Conservation (phyloP, 1,139 yeast genomes). For the Nematodospora anomalae region DNA sequence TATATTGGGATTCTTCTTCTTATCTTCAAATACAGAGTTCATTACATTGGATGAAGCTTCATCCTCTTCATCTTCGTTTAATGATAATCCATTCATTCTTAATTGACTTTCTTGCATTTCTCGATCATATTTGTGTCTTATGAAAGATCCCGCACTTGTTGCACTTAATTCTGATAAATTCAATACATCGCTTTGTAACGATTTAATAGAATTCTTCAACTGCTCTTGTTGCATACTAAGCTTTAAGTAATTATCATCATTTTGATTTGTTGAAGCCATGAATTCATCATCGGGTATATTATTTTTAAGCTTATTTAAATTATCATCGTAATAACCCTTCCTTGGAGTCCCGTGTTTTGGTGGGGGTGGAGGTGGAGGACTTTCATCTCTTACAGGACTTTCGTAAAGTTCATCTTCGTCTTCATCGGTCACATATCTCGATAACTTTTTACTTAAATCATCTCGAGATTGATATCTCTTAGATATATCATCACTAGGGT, state of each 20-base stretch:
- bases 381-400: slow-evolving; percentile 14
- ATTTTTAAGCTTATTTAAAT: slow-evolving; percentile 10
- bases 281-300: slow-evolving; percentile 44
- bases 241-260: slow-evolving; percentile 30
- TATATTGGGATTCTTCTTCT: slow-evolving; percentile 44
- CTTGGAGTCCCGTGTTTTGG: slow-evolving; percentile 32
- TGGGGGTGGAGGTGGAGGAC: slow-evolving; percentile 57
- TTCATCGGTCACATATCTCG: slow-evolving; percentile 28
- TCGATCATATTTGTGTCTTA: slow-evolving; percentile 64
- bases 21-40: slow-evolving; percentile 46
- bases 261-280: slow-evolving; percentile 28
- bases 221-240: slow-evolving; percentile 39
- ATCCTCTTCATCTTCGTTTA: slow-evolving; percentile 19
- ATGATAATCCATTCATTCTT: slow-evolving; percentile 21
- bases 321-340: slow-evolving; percentile 1
- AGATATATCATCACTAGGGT: slow-evolving; percentile 38
- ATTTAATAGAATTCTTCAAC: slow-evolving; percentile 42
- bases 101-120: slow-evolving; percentile 29
- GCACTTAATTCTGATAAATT: slow-evolving; percentile 73
- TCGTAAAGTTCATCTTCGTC: slow-evolving; percentile 20
- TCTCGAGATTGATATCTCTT: slow-evolving; percentile 35
- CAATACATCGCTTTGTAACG: slow-evolving; percentile 49
- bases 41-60: slow-evolving; percentile 22
- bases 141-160: slow-evolving; percentile 84
- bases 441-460: slow-evolving; percentile 39